Evolutionary conservation across 1,139 yeast species (phyloP).

Genomic region (Taphrina wiesneri): DNA sequence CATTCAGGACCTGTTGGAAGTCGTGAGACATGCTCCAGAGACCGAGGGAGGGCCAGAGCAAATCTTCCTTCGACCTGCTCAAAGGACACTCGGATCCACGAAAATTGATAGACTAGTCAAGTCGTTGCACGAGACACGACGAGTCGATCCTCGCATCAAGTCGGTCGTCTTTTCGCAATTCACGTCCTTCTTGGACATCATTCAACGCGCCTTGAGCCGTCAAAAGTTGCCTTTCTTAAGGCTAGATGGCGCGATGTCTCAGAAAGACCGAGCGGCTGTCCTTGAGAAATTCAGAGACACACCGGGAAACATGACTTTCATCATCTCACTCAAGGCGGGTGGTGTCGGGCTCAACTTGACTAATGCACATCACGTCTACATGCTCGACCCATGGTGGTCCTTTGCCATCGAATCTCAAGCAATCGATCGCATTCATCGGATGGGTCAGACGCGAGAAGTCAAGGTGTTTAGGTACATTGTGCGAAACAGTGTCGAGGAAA

Average conservation of each 20-base stretch:
- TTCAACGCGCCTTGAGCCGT: slow-evolving; percentile 60
- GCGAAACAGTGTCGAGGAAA: slow-evolving; percentile 82
- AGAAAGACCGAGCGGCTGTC: slow-evolving; percentile 65
- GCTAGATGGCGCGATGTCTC: slow-evolving; percentile 77
- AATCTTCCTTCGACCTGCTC: slow-evolving; percentile 37
- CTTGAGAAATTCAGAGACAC: slow-evolving; percentile 56
- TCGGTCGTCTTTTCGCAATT: slow-evolving; percentile 91
- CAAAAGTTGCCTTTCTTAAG: slow-evolving; percentile 57
- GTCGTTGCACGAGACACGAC: slow-evolving; percentile 58
- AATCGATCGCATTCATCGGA: slow-evolving; percentile 87
- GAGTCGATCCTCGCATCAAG: slow-evolving; percentile 63
- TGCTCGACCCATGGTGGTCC: slow-evolving; percentile 99
- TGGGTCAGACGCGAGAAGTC: slow-evolving; percentile 75
- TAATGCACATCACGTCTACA: slow-evolving; percentile 77
- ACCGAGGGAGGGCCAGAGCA: slow-evolving; percentile 42
- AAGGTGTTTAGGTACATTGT: slow-evolving; percentile 78
- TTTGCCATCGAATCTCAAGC: slow-evolving; percentile 94
- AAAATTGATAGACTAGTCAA: slow-evolving; percentile 70
- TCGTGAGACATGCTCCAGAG: slow-evolving; percentile 39
- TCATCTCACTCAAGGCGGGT: slow-evolving; percentile 85
- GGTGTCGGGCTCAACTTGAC: slow-evolving; percentile 93
- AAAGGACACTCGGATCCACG: slow-evolving; percentile 52
- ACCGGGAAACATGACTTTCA: slow-evolving; percentile 54
- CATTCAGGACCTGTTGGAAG: slow-evolving; percentile 42
- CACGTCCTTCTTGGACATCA: slow-evolving; percentile 74